Percentiles rank a stretch among this genome's conserved stretches.
These are phyloP conservation scores for Monosporascus cannonballus DNA, from an alignment of 2,329 filamentous ascomycete genomes.

Conservation along the genomic window DNA sequence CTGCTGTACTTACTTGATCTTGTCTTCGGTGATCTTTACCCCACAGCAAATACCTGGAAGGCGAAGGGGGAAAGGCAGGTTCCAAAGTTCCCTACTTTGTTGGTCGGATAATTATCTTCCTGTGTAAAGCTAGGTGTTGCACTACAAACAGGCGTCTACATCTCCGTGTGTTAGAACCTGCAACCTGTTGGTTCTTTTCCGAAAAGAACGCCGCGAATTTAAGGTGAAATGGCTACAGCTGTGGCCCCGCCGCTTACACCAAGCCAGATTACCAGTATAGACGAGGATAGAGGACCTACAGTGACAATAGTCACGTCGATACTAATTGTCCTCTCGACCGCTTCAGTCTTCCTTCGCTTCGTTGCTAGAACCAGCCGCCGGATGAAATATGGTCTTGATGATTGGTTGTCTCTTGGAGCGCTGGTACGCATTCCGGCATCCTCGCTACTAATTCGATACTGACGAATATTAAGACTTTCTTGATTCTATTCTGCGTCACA, in stretches of 20 bases:
- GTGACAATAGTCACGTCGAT: neutral
- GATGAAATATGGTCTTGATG: neutral
- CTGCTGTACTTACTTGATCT: neutral
- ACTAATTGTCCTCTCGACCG: neutral
- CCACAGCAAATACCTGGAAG: neutral
- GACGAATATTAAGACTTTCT: neutral
- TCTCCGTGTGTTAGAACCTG: too few relatives aligned
- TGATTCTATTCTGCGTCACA: neutral
- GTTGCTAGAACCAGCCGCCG: neutral
- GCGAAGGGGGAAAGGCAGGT: neutral
- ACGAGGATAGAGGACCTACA: neutral
- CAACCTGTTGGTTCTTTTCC: too few relatives aligned
- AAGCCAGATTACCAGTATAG: neutral
- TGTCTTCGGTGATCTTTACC: neutral
- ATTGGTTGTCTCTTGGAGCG: neutral
- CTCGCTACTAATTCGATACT: neutral
- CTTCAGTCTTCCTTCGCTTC: neutral
- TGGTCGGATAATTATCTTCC: too few relatives aligned
- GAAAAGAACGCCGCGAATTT: neutral
- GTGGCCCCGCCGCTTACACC: neutral
- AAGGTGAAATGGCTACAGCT: neutral
- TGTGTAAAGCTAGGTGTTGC: too few relatives aligned
- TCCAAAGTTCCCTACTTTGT: neutral
- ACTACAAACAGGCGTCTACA: too few relatives aligned
- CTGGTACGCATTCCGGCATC: neutral